phyloP scores from a whole-genome alignment of 1,284 basidiomycete genomes.

The Puccinia novopanici region DNA sequence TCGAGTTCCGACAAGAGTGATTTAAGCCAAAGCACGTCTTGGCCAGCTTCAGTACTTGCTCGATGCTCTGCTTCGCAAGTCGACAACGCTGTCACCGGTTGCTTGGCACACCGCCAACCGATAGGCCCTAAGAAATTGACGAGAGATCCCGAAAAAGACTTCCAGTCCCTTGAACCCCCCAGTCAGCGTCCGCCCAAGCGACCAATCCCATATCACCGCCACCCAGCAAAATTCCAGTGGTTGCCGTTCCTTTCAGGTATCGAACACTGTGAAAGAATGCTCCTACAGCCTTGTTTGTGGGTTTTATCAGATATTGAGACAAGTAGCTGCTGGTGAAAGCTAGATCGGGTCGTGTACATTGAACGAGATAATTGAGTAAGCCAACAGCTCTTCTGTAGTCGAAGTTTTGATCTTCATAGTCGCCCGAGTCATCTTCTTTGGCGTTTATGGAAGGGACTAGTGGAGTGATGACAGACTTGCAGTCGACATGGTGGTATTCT shows the following conservation, averaged over 20 bases:
- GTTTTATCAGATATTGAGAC: background rate
- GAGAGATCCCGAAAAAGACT: background rate
- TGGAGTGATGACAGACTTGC: background rate
- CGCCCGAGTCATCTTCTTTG: background rate
- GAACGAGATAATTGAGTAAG: background rate
- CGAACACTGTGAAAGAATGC: background rate
- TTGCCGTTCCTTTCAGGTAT: background rate
- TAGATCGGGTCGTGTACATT: constrained; percentile 10
- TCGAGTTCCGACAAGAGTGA: background rate
- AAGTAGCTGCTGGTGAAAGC: background rate
- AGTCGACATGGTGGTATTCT: too few relatives aligned
- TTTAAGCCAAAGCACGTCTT: background rate
- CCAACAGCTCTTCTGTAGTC: background rate
- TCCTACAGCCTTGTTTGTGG: background rate
- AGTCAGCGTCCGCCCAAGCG: background rate
- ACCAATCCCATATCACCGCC: background rate
- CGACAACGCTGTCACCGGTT: background rate
- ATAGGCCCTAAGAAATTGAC: background rate
- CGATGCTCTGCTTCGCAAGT: background rate
- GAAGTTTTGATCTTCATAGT: background rate
- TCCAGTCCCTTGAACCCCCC: background rate
- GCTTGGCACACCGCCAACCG: background rate
- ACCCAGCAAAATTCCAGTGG: background rate
- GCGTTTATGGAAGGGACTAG: background rate
- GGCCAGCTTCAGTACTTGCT: too few relatives aligned